These are phyloP conservation scores for Golubevia sp. DNA, from an alignment of 1,284 basidiomycete genomes.

Conservation along the genomic window DNA sequence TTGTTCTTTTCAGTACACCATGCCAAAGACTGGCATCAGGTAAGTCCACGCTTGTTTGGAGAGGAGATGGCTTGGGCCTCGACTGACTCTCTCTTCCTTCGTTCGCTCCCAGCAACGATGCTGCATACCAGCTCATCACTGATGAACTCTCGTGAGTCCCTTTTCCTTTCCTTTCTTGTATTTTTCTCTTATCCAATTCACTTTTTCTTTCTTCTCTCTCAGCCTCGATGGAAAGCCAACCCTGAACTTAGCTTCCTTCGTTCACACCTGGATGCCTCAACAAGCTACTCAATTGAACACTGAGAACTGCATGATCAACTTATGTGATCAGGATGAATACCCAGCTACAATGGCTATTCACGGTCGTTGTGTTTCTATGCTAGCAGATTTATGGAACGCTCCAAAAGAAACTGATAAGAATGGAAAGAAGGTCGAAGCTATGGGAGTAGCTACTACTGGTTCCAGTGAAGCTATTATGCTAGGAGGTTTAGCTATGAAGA, in stretches of 20 bases:
- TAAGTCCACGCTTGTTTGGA: background rate
- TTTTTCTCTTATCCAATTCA: no score
- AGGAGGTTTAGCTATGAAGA: conserved; percentile 86
- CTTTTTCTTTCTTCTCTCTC: conserved; percentile 8
- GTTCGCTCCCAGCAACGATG: no score
- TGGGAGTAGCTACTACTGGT: conserved; percentile 57
- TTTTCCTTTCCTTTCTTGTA: background rate
- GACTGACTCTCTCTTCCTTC: no score
- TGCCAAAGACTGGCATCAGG: no score
- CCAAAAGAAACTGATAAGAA: conserved; percentile 27
- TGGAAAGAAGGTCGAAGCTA: conserved; percentile 37
- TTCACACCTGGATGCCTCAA: conserved; percentile 68
- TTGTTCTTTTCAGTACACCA: no score
- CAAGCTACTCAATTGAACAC: conserved; percentile 11
- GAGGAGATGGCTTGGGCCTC: background rate
- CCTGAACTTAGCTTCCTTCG: conserved; percentile 75
- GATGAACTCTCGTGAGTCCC: no score
- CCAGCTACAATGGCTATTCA: conserved; percentile 65
- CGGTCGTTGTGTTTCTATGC: conserved; percentile 71
- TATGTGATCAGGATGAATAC: conserved; percentile 91
- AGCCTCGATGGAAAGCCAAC: conserved; percentile 75
- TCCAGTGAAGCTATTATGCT: conserved; percentile 68
- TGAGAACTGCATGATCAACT: conserved; percentile 73
- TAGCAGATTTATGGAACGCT: conserved; percentile 92
- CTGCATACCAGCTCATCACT: no score